These are phyloP conservation scores for Arabidopsis arenosa DNA, from an alignment of 345 rosid genomes.

Conservation along the genomic window DNA sequence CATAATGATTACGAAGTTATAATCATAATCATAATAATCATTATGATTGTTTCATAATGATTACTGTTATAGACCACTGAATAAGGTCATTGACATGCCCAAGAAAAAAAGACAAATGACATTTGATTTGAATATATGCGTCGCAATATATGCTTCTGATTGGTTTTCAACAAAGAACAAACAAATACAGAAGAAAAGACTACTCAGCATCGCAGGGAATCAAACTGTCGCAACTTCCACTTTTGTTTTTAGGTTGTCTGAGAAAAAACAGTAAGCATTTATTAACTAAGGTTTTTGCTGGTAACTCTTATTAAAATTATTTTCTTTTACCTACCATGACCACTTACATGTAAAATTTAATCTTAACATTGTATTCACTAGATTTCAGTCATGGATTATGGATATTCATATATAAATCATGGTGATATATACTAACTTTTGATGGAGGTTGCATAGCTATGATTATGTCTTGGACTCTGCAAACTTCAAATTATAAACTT, in stretches of 20 bases:
- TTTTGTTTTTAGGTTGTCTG: slow-evolving; percentile 34
- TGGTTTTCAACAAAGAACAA: slow-evolving; percentile 26
- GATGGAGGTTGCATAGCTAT: slow-evolving; percentile 27
- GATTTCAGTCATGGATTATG: not conserved
- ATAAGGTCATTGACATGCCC: not conserved
- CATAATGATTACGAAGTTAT: too few relatives aligned
- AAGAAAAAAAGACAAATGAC: slow-evolving; percentile 19
- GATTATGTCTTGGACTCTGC: slow-evolving; percentile 35
- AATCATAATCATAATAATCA: too few relatives aligned
- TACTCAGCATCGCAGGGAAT: slow-evolving; percentile 33
- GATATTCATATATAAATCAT: slow-evolving; percentile 1
- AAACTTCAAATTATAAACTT: slow-evolving; percentile 18
- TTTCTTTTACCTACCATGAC: too few relatives aligned
- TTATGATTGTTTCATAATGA: not conserved
- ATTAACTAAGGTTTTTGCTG: too few relatives aligned
- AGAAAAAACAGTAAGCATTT: not conserved
- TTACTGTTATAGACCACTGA: not conserved
- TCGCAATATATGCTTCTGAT: slow-evolving; percentile 19
- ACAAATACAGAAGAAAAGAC: slow-evolving; percentile 34
- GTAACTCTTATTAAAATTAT: too few relatives aligned
- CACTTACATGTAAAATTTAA: too few relatives aligned
- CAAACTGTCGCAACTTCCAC: slow-evolving; percentile 35
- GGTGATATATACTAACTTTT: not conserved
- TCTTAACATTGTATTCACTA: not conserved
- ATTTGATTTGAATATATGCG: slow-evolving; percentile 13